Percentiles rank a stretch among this genome's conserved stretches.
Conservation (phyloP, 139 green algal genomes). For the Coelastrella sp. region DNA sequence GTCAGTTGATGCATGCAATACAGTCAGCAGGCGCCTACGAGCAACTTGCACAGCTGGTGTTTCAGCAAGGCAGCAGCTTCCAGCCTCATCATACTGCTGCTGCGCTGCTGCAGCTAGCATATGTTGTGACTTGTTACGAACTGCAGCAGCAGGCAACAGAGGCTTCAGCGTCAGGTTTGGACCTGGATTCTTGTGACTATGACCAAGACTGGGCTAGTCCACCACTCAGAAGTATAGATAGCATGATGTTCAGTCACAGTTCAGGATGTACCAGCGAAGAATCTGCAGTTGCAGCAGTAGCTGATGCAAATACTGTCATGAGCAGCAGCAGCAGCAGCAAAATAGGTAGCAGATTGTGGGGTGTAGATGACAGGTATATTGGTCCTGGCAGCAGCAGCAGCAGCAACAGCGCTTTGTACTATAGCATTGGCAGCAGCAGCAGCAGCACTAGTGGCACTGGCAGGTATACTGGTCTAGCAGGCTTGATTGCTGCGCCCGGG, state of each 20-base stretch:
- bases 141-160: conserved; percentile 1
- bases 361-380: background rate
- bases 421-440: conserved; percentile 1
- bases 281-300: background rate
- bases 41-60: background rate
- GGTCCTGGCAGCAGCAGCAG: conserved; percentile 7
- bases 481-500: background rate
- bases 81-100: conserved; percentile 38
- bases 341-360: background rate
- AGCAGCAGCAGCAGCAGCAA: conserved; percentile 21
- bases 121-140: background rate
- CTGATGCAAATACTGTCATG: background rate
- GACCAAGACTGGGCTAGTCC: conserved; percentile 27
- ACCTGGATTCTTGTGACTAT: background rate
- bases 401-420: background rate
- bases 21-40: background rate
- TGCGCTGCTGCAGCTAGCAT: conserved; percentile 14
- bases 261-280: conserved; percentile 20
- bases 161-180: background rate
- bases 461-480: conserved; percentile 1
- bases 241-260: background rate
- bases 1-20: background rate
- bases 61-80: background rate
- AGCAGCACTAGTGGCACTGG: background rate
- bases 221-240: background rate